Evolutionary conservation across 345 rosid genomes (phyloP).

Genomic region (Atalantia buxifolia): DNA sequence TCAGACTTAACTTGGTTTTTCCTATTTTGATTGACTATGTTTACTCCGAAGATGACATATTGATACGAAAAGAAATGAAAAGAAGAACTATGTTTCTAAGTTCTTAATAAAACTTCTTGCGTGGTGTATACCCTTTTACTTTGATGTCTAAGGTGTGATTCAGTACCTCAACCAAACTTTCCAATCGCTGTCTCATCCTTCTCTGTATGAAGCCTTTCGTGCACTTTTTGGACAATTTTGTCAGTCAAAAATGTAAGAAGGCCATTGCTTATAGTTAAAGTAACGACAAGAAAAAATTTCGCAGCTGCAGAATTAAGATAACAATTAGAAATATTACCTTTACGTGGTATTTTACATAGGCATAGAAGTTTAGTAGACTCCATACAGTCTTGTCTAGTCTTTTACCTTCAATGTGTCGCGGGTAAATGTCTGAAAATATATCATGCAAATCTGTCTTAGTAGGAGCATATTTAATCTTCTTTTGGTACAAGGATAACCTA

Average conservation of each 20-base stretch:
- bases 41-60: not conserved
- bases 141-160: constrained; percentile 3
- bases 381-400: constrained; percentile 75
- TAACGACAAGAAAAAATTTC: not conserved
- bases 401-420: constrained; percentile 59
- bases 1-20: not conserved
- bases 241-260: constrained; percentile 12
- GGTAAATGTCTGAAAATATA: constrained; percentile 51
- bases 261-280: not conserved
- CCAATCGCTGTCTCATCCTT: constrained; percentile 71
- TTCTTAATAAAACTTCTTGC: not conserved
- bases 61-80: not conserved
- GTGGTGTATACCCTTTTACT: not conserved
- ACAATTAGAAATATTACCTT: constrained; percentile 47
- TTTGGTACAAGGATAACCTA: not conserved
- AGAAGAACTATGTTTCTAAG: not conserved
- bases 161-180: constrained; percentile 70
- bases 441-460: constrained; percentile 9
- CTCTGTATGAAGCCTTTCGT: constrained; percentile 85
- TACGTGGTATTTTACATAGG: constrained; percentile 70
- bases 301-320: not conserved
- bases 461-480: constrained; percentile 5
- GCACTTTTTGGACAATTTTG: constrained; percentile 41
- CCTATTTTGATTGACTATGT: constrained; percentile 1
- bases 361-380: constrained; percentile 76